Conservation (phyloP, 306 rosid species). For the Cercis canadensis region DNA sequence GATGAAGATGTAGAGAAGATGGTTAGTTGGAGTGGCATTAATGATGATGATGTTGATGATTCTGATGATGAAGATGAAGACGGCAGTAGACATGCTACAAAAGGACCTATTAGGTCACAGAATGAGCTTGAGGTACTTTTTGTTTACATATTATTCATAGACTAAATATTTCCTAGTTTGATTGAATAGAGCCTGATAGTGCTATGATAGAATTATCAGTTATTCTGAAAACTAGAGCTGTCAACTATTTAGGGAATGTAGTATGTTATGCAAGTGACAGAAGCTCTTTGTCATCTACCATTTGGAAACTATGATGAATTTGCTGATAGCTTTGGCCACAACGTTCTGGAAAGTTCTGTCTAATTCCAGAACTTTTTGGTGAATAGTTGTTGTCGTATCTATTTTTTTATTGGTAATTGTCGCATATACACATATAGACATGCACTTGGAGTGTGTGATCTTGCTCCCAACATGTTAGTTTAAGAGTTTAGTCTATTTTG, state of each 20-base stretch:
- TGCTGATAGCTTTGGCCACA: neutral
- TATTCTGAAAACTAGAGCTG: neutral
- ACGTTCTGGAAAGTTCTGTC: no score
- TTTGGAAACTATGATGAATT: neutral
- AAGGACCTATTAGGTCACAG: neutral
- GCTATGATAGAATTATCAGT: neutral
- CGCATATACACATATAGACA: neutral
- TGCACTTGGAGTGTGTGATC: conserved; percentile 13
- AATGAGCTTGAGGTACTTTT: neutral
- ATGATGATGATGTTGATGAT: neutral
- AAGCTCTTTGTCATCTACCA: neutral
- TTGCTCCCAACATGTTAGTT: neutral
- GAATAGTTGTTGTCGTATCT: no score
- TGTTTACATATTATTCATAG: neutral
- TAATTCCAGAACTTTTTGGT: no score
- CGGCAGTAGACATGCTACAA: neutral
- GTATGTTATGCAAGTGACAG: no score
- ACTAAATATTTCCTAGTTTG: neutral
- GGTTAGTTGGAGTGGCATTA: neutral
- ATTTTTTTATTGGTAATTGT: neutral
- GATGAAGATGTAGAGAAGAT: neutral
- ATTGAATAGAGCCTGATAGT: neutral
- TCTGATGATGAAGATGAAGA: no score
- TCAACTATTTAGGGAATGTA: neutral
- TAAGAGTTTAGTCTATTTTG: conserved; percentile 12